These are phyloP conservation scores for Zymoseptoria crescenta DNA, from an alignment of 2,329 filamentous ascomycete species.

Conservation along the genomic window DNA sequence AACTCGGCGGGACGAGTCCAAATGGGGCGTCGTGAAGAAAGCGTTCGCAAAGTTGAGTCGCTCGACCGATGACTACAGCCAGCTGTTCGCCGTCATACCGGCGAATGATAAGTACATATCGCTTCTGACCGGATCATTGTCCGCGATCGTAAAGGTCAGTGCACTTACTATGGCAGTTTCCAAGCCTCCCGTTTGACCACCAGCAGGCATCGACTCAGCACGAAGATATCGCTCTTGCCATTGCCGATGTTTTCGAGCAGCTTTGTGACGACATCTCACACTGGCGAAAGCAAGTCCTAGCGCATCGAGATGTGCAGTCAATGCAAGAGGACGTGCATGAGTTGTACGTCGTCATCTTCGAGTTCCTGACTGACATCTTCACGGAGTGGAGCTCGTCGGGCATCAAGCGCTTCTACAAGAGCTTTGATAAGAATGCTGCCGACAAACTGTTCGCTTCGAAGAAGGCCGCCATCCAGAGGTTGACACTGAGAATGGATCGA, in stretches of 20 bases:
- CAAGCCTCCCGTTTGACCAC: too few relatives aligned
- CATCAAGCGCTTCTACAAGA: too few relatives aligned
- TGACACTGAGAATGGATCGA: too few relatives aligned
- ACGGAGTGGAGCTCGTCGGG: too few relatives aligned
- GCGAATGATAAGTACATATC: background rate
- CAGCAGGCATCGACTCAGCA: background rate
- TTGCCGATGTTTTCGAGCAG: background rate
- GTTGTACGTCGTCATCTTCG: too few relatives aligned
- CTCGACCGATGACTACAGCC: background rate
- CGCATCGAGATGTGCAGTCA: background rate
- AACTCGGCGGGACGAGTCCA: background rate
- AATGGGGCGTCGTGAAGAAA: background rate
- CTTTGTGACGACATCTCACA: background rate
- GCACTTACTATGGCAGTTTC: too few relatives aligned
- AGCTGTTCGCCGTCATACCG: background rate
- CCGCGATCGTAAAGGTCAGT: too few relatives aligned
- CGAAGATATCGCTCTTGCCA: background rate
- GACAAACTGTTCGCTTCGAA: too few relatives aligned
- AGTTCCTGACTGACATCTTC: too few relatives aligned
- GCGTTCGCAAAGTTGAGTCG: background rate
- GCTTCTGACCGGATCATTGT: background rate
- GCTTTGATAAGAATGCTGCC: too few relatives aligned
- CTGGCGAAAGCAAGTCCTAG: background rate
- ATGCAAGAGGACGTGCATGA: too few relatives aligned
- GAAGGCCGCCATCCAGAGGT: too few relatives aligned